A percentile compares a stretch with the other conserved stretches of the same genome.
Conservation (phyloP, 2,329 filamentous ascomycete species). For the Neopestalotiopsis rosae region DNA sequence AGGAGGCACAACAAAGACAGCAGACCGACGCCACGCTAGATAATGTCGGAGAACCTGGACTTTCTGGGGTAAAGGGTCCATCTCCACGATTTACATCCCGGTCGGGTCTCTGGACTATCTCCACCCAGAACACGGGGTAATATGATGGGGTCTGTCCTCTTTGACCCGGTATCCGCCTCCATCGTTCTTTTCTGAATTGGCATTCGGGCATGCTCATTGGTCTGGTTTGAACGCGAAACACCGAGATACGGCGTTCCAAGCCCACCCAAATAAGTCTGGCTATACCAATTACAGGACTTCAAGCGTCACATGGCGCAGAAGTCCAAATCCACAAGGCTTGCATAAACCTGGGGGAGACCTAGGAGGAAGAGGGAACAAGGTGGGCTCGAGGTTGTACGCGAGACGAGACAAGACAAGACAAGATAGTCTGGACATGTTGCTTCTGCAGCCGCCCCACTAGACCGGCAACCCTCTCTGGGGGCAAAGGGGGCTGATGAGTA, state of each 20-base stretch:
- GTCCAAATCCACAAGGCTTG: slow-evolving; percentile 3
- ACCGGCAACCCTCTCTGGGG: neutral
- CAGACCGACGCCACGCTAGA: neutral
- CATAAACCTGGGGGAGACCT: neutral
- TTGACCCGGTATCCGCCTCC: neutral
- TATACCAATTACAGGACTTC: neutral
- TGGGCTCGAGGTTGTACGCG: neutral
- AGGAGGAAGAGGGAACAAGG: neutral
- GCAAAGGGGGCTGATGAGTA: neutral
- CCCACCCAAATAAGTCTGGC: neutral
- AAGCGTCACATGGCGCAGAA: neutral
- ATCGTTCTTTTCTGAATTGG: neutral
- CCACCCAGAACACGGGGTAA: neutral
- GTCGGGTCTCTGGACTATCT: neutral
- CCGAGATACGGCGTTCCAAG: neutral
- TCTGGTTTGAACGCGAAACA: neutral
- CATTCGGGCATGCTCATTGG: neutral
- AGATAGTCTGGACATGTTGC: neutral
- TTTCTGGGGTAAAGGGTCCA: slow-evolving; percentile 1
- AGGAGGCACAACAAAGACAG: neutral
- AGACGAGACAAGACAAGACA: neutral
- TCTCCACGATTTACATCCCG: neutral
- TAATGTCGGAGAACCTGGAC: slow-evolving; percentile 1
- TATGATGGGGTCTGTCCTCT: neutral
- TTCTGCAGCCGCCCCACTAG: neutral